Conservation (phyloP, 2,329 filamentous ascomycete species). For the Juglanconis juglandina region DNA sequence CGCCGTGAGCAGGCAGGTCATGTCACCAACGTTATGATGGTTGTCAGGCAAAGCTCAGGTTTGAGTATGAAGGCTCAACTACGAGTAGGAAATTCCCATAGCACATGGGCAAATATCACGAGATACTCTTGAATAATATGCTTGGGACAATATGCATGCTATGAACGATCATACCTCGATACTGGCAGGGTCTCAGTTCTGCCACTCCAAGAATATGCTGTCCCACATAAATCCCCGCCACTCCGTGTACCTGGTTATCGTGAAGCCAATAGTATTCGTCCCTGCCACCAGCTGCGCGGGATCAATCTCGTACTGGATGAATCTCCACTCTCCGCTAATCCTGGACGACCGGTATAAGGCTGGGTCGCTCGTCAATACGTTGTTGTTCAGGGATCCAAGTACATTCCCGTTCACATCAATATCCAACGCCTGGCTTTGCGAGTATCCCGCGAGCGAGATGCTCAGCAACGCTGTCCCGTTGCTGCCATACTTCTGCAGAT, state of each 20-base stretch:
- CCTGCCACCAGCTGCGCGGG: constrained; percentile 21
- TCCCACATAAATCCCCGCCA: constrained; percentile 30
- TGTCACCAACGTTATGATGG: too few species aligned
- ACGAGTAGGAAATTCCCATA: too few species aligned
- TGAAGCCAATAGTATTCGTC: constrained; percentile 25
- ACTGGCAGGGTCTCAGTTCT: not conserved
- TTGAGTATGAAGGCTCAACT: too few species aligned
- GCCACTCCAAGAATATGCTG: constrained; percentile 27
- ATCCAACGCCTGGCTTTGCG: constrained; percentile 42
- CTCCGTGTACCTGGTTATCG: constrained; percentile 24
- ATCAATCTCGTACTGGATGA: constrained; percentile 36
- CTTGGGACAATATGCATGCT: too few species aligned
- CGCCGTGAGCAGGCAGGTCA: too few species aligned
- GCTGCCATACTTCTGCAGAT: constrained; percentile 1
- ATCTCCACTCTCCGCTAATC: constrained; percentile 44
- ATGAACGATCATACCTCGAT: too few species aligned
- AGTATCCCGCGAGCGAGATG: constrained; percentile 43
- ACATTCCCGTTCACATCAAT: constrained; percentile 39
- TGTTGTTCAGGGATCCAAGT: constrained; percentile 39
- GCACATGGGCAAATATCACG: too few species aligned
- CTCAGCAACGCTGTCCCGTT: constrained; percentile 34
- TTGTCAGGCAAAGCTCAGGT: too few species aligned
- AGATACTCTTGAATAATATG: too few species aligned
- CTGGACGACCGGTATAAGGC: constrained; percentile 46
- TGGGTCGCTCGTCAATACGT: constrained; percentile 37